Evolutionary conservation across 805 yeast species (phyloP).

Genomic region (Wickerhamomyces rabaulensis): DNA sequence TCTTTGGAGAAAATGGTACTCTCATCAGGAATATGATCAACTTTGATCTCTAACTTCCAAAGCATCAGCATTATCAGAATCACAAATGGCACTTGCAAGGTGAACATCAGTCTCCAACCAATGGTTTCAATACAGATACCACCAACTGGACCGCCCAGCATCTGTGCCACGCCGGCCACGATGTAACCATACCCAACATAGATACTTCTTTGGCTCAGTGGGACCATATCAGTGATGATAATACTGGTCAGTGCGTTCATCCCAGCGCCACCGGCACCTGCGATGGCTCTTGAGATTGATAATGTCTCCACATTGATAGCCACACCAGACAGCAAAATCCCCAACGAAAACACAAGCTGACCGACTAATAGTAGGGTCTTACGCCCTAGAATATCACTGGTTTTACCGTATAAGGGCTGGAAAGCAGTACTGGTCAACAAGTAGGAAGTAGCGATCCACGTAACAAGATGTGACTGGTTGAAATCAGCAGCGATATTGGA

Average conservation of each 20-base stretch:
- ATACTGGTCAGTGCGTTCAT: slow-evolving; percentile 45
- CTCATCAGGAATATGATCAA: slow-evolving; percentile 23
- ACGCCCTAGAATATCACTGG: slow-evolving; percentile 62
- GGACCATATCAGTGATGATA: slow-evolving; percentile 50
- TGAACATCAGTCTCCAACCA: slow-evolving; percentile 44
- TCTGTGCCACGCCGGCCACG: slow-evolving; percentile 34
- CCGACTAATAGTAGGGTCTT: slow-evolving; percentile 38
- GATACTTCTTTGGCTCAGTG: slow-evolving; percentile 46
- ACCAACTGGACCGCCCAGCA: slow-evolving; percentile 40
- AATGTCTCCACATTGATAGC: slow-evolving; percentile 38
- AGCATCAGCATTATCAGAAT: slow-evolving; percentile 18
- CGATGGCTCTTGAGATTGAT: slow-evolving; percentile 45
- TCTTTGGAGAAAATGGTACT: slow-evolving; percentile 25
- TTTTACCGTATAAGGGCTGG: slow-evolving; percentile 69
- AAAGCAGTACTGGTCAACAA: slow-evolving; percentile 66
- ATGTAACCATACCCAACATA: slow-evolving; percentile 46
- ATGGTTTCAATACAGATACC: slow-evolving; percentile 31
- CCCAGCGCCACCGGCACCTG: slow-evolving; percentile 60
- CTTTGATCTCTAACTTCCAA: slow-evolving; percentile 28
- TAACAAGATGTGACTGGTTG: slow-evolving; percentile 41
- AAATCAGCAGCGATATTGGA: slow-evolving; percentile 56
- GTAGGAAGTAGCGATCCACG: slow-evolving; percentile 74
- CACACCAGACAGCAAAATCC: slow-evolving; percentile 39
- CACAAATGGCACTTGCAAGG: slow-evolving; percentile 35
- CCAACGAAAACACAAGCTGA: slow-evolving; percentile 39